Conservation (phyloP, 495 filamentous ascomycete genomes). For the Aspergillus conjunctus region DNA sequence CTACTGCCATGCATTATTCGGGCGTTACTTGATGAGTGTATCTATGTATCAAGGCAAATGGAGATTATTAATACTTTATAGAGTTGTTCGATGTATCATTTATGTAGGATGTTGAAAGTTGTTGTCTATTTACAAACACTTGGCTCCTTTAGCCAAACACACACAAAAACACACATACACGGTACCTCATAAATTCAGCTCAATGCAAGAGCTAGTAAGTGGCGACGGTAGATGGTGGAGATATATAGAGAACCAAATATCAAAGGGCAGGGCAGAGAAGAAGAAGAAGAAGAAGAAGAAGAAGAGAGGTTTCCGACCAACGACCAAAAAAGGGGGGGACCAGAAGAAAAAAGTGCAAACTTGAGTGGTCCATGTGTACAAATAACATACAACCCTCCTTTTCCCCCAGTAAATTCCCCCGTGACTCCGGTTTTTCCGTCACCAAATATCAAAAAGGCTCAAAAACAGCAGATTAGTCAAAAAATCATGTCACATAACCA, state of each 20-base stretch:
- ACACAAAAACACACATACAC: slow-evolving; percentile 4
- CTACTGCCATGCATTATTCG: slow-evolving; percentile 20
- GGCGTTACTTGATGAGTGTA: slow-evolving; percentile 19
- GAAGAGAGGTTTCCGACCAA: no score
- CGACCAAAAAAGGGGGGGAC: neutral
- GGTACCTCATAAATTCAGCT: slow-evolving; percentile 2
- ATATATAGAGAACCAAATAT: neutral
- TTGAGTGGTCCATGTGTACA: slow-evolving; percentile 7
- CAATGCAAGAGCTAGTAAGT: neutral
- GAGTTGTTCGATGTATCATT: neutral
- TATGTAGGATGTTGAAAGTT: slow-evolving; percentile 3
- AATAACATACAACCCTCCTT: slow-evolving; percentile 6
- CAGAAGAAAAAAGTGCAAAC: slow-evolving; percentile 3
- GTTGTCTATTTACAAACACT: slow-evolving; percentile 10
- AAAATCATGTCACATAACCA: slow-evolving; percentile 23
- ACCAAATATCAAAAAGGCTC: slow-evolving; percentile 8
- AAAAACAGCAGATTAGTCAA: slow-evolving; percentile 11
- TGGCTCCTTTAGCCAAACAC: neutral
- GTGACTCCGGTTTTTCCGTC: slow-evolving; percentile 16
- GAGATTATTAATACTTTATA: neutral
- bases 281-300: slow-evolving; percentile 2
- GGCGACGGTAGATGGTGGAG: neutral
- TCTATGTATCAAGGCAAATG: slow-evolving; percentile 4
- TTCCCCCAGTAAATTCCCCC: slow-evolving; percentile 1
- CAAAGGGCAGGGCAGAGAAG: neutral